Evolutionary conservation across 768 basidiomycete species (phyloP), one percentile per base, ranked within the genome.

Genomic region (Trametes punicea): DNA sequence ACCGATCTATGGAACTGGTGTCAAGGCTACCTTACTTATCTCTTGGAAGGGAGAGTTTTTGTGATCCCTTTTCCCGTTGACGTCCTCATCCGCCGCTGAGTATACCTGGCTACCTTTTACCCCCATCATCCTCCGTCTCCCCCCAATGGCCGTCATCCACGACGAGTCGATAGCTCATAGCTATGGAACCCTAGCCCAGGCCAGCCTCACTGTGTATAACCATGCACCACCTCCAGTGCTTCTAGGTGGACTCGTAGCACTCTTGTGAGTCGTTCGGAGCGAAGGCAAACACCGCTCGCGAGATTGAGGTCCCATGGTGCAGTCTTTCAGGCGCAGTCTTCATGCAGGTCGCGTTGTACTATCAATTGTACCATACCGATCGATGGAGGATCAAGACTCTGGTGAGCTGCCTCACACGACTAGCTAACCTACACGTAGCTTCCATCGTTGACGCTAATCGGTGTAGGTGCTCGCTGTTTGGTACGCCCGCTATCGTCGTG

Each of bases 301-400:
- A 13, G 9, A 15, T 23, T 18, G 31, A n/a, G 4, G 9, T 39
- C 6, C 2, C 25, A 5, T 23, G 4, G 13, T 16, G 18, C 46
- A 64, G 62, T 30, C 48, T 64, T 10, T 61, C 62, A 2, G 62
- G 62, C 26, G 51, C 51, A 7, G 60, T 59, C 6, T 49, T 57
- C 21, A 61, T 61, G 62, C 62, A 64, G 26, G 47, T 40, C 8
- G 46, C 58, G 13, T 21, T 61, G 36, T 64, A 64, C 30, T 61
- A 51, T 8, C 51, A 46, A 21, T 10, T 54, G 21, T 64, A 64
- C 54, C 56, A 53, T 1, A 46, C 49, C 10, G 62, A 64, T 25
- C 40, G 51, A 26, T 29, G 40, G n/a, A 34, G 49, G 13, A 20
- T 45, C 23, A 61, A 62, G 46, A 5, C 18, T 7, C 8, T 64